phyloP scores from a whole-genome alignment of 2,329 filamentous ascomycete species.

The Aaosphaeria pasadenensis region DNA sequence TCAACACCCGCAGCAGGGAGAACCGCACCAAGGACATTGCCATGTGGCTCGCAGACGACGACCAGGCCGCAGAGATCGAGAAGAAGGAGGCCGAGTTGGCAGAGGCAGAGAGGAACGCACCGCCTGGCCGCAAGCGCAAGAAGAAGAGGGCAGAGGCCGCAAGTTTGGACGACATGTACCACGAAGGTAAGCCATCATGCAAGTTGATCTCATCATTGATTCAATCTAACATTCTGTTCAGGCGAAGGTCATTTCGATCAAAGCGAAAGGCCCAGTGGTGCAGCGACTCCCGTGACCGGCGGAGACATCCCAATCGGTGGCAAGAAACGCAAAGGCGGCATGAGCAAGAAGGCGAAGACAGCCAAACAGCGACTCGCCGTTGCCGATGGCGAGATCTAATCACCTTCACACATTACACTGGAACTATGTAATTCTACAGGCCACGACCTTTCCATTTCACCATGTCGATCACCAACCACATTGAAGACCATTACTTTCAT shows the following conservation, averaged over 20 bases:
- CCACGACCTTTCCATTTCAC: too few relatives aligned
- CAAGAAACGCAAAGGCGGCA: slow-evolving; percentile 52
- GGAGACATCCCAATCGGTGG: slow-evolving; percentile 17
- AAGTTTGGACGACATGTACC: slow-evolving; percentile 93
- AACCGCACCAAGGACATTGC: slow-evolving; percentile 98
- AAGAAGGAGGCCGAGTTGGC: slow-evolving; percentile 84
- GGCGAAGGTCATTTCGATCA: slow-evolving; percentile 97
- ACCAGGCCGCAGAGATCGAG: slow-evolving; percentile 92
- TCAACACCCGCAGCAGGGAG: slow-evolving; percentile 87
- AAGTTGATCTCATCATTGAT: not conserved
- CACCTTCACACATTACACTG: not conserved
- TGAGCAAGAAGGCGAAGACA: slow-evolving; percentile 52
- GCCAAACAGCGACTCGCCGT: slow-evolving; percentile 49
- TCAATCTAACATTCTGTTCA: slow-evolving; percentile 43
- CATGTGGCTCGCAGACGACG: slow-evolving; percentile 97
- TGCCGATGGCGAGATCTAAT: slow-evolving; percentile 42
- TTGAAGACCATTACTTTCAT: too few relatives aligned
- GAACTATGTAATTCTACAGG: too few relatives aligned
- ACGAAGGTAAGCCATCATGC: slow-evolving; percentile 72
- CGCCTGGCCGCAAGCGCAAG: slow-evolving; percentile 51
- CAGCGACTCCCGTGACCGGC: slow-evolving; percentile 72
- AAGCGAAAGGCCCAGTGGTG: slow-evolving; percentile 77
- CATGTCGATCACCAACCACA: too few relatives aligned
- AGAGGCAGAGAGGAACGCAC: slow-evolving; percentile 56
- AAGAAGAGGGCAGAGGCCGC: slow-evolving; percentile 55